A percentile compares a stretch with the other conserved stretches of the same genome.
Evolutionary conservation across 768 basidiomycete species (phyloP).

Genomic region (Panaeolus cyanescens): DNA sequence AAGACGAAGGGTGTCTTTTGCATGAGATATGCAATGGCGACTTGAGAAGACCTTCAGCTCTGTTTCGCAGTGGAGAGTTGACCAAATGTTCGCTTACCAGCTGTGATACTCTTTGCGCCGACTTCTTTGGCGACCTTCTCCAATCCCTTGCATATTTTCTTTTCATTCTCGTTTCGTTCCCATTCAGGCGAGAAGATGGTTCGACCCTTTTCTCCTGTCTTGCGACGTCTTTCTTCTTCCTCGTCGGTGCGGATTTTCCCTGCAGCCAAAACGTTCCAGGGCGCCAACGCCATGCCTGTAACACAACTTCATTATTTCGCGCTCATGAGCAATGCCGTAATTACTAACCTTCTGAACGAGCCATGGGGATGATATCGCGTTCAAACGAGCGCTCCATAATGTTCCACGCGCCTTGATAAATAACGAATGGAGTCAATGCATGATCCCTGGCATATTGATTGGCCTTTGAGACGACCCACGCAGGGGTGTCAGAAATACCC

Average conservation of each 20-base stretch:
- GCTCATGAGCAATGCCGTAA: too few relatives aligned
- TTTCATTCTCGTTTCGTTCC: slow-evolving; percentile 46
- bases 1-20: slow-evolving; percentile 54
- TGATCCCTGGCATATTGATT: slow-evolving; percentile 52
- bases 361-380: slow-evolving; percentile 53
- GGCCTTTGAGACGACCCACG: slow-evolving; percentile 46
- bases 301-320: background rate
- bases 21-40: slow-evolving; percentile 56
- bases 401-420: slow-evolving; percentile 52
- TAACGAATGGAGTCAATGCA: slow-evolving; percentile 47
- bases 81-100: slow-evolving; percentile 40
- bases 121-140: slow-evolving; percentile 50
- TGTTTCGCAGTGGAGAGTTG: too few relatives aligned
- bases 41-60: slow-evolving; percentile 20
- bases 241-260: slow-evolving; percentile 56
- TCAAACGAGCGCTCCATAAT: slow-evolving; percentile 46
- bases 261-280: slow-evolving; percentile 27
- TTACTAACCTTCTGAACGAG: slow-evolving; percentile 38
- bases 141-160: slow-evolving; percentile 39
- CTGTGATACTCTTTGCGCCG: slow-evolving; percentile 44
- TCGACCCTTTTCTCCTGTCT: slow-evolving; percentile 38
- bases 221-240: slow-evolving; percentile 24
- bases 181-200: slow-evolving; percentile 28
- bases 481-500: slow-evolving; percentile 42
- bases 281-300: slow-evolving; percentile 28